Evolutionary conservation across 768 basidiomycete genomes (phyloP), one percentile per base, ranked within the genome.

Genomic region (Tricholoma sp.): DNA sequence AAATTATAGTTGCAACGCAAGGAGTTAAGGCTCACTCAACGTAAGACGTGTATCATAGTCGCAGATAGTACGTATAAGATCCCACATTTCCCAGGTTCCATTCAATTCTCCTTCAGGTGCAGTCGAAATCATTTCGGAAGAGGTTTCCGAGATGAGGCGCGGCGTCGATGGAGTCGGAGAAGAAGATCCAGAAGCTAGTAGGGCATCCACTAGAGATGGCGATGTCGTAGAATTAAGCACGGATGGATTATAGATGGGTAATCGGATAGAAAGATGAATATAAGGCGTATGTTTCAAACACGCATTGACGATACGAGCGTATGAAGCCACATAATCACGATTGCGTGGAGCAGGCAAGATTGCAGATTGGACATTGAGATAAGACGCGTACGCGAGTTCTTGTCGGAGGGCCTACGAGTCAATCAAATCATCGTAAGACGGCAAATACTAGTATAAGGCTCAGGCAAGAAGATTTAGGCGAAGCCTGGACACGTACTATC

Each of bases 71-170:
- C 95, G 80, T 56, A 99, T 91, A 48, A 88, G 80, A 69, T 98
- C 97, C 97, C 97, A 99, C 84, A 95, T 96, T 69, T 98, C 97
- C 96, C 97, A 99, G 0, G 90, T 92, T 6, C 77, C 80, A 63
- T 86, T 85, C 52, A 90, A 72, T 58, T 86, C 82, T 8, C 72
- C 75, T 61, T 84, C 84, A 41, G 79, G 70, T 15, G 78, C 69
- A 36, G 69, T 71, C 15, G 72, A 63, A 10, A 72, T 65, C 17
- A 59, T 70, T 47, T 72, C 59, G 28, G 66, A 56, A 34, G 66
- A 60, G 37, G 60, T 64, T 57, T 72, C 71, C 0, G 76, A 71
- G 5, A 80, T 61, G 20, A 78, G 63, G 4, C 70, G 68, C 8
- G 77, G 79, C 17, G 63, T 51, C 12, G 65, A 64, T 5, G 61